Evolutionary conservation across 306 rosid species (phyloP), one percentile per base, ranked within the genome.

Genomic region (Echinosophora koreensis): DNA sequence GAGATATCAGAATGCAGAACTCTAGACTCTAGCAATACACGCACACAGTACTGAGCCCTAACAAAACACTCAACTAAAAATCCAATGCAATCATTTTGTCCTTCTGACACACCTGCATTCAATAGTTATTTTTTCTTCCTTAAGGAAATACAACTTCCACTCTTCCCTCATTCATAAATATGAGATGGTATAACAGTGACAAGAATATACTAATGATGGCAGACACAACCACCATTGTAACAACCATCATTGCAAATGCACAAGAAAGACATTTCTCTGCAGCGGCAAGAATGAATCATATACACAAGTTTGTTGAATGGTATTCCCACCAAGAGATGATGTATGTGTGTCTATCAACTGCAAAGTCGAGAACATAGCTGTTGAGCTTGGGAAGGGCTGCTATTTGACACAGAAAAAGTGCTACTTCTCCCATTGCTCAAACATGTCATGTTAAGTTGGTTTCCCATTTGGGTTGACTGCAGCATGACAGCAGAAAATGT

Each of bases 401-500:
- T 66, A 28, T 78, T 72, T 13, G 50, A 16, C 57, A 74, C 18
- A 5, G 71, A 10, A 77, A 68, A 86, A 1, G 32, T 74, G 34
- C 4, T 28, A 34, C 44, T 84, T 82, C 77, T 82, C 8, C 86
- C 87, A 13, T 62, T 80, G 80, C 77, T 78, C 83, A 69, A 12
- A 16, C 87, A 84, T 27, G 82, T 86, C 77, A 82, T 32, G 74
- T 82, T 84, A 76, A 86, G 74, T 70, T 83, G 84, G 62, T 81
- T 81, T 69, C 84, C 73, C 0, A 49, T n/a, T 66, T 82, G 88
- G 77, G 12, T 75, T 18, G 84, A 76, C 92, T 86, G 76, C 83
- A 80, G 47, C 46, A 77, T 59, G 17, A 41, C 37, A 61, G 15
- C 11, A 60, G 9, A 47, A 30, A 51, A 69, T 37, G 55, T 68